phyloP scores from a whole-genome alignment of 2,329 filamentous ascomycete genomes.

The Fusarium cicatricum region DNA sequence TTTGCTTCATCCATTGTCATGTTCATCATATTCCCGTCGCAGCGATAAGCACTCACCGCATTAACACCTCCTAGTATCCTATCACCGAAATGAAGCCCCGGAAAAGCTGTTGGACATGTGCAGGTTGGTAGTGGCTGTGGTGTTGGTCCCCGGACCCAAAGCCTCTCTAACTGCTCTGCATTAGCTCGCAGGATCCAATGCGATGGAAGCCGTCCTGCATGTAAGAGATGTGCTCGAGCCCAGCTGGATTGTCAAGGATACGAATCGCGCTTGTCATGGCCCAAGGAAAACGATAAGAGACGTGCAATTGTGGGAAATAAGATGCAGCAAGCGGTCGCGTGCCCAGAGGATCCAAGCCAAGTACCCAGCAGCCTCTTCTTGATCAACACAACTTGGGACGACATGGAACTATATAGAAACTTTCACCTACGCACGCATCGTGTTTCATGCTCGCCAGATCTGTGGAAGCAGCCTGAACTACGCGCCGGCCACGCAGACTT shows the following conservation, averaged over 20 bases:
- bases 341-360: background rate
- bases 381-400: constrained; percentile 26
- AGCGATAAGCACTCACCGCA: background rate
- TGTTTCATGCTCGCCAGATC: background rate
- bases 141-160: background rate
- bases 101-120: constrained; percentile 33
- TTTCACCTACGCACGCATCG: background rate
- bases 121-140: constrained; percentile 14
- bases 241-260: constrained; percentile 23
- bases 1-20: background rate
- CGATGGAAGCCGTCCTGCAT: constrained; percentile 20
- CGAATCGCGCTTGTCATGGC: constrained; percentile 31
- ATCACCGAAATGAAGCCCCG: constrained; percentile 12
- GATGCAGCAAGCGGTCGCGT: background rate
- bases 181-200: constrained; percentile 34
- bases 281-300: constrained; percentile 16
- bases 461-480: background rate
- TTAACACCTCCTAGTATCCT: background rate
- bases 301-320: constrained; percentile 8
- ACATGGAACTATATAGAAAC: constrained; percentile 8
- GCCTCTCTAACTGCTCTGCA: background rate
- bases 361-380: background rate
- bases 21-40: too few relatives aligned
- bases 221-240: constrained; percentile 15
- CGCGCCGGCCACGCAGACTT: constrained; percentile 11